A percentile compares a stretch with the other conserved stretches of the same genome.
These are phyloP conservation scores for Arthrocladium fulminans DNA, from an alignment of 2,329 filamentous ascomycete species.

Conservation along the genomic window DNA sequence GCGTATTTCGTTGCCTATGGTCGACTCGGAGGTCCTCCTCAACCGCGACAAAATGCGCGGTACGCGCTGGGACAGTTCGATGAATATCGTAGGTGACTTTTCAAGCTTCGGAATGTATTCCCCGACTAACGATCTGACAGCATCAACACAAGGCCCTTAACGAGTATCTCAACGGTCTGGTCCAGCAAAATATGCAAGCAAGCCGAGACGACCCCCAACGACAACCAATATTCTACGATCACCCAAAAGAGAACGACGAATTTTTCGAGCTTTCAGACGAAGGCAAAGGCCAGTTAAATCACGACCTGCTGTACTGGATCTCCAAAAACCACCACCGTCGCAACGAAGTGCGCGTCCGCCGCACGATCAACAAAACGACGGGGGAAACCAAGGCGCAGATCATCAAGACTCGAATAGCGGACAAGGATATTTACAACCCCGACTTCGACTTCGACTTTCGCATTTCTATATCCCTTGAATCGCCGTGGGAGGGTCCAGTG, in stretches of 20 bases:
- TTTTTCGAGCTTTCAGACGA: conserved; percentile 67
- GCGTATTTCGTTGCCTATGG: conserved; percentile 54
- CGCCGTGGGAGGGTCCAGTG: conserved; percentile 66
- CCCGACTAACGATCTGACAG: conserved; percentile 37
- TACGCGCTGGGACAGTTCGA: conserved; percentile 71
- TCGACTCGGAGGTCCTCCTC: conserved; percentile 64
- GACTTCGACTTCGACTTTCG: conserved; percentile 74
- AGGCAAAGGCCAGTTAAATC: conserved; percentile 53
- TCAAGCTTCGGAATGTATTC: conserved; percentile 6
- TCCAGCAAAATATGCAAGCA: conserved; percentile 32
- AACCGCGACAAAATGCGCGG: conserved; percentile 44
- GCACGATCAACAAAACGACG: conserved; percentile 55
- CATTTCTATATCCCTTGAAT: conserved; percentile 90
- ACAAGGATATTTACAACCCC: conserved; percentile 81
- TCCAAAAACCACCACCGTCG: too few species aligned
- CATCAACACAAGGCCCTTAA: conserved; percentile 76
- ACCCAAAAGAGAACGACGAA: conserved; percentile 71
- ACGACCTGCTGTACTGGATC: conserved; percentile 53
- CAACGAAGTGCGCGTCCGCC: conserved; percentile 56
- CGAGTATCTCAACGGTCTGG: conserved; percentile 68
- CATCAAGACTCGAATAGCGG: conserved; percentile 78
- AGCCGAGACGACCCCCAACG: conserved; percentile 36
- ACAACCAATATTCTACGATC: conserved; percentile 66
- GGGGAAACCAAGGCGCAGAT: conserved; percentile 68
- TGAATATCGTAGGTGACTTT: conserved; percentile 67